These are phyloP conservation scores for Parastagonospora avenae DNA, from an alignment of 2,329 filamentous ascomycete species.

Conservation along the genomic window DNA sequence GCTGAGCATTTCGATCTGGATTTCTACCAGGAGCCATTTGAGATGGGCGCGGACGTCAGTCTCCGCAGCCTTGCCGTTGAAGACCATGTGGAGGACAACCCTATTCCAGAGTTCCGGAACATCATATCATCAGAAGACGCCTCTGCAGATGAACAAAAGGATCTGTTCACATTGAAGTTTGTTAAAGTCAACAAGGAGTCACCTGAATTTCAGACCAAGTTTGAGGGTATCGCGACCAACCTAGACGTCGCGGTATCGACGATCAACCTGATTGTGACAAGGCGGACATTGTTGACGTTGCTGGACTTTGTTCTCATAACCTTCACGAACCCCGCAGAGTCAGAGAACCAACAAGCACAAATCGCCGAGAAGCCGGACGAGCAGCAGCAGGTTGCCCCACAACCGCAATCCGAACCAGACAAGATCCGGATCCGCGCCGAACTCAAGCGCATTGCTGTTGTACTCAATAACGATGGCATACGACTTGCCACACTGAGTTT, in stretches of 20 bases:
- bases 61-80: constrained; percentile 87
- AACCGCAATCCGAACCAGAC: constrained; percentile 57
- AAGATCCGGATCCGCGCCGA: constrained; percentile 94
- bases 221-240: constrained; percentile 92
- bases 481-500: constrained; percentile 90
- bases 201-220: constrained; percentile 89
- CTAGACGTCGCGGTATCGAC: constrained; percentile 90
- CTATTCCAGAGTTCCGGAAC: constrained; percentile 89
- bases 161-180: constrained; percentile 88
- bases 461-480: constrained; percentile 97
- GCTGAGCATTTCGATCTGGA: constrained; percentile 87
- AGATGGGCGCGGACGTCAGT: constrained; percentile 91
- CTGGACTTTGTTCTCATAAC: constrained; percentile 93
- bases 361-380: constrained; percentile 38
- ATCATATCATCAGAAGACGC: constrained; percentile 91
- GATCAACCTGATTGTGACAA: constrained; percentile 92
- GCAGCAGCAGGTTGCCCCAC: constrained; percentile 46
- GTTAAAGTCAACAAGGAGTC: constrained; percentile 87
- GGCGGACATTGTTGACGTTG: constrained; percentile 88
- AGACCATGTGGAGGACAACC: constrained; percentile 89
- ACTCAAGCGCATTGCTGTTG: constrained; percentile 88
- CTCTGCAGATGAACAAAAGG: constrained; percentile 70
- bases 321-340: constrained; percentile 71
- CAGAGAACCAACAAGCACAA: constrained; percentile 44
- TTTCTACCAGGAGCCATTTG: constrained; percentile 85